Evolutionary conservation across 352 stramenopile species (phyloP).

Genomic region (Phytopythium ostracodes): DNA sequence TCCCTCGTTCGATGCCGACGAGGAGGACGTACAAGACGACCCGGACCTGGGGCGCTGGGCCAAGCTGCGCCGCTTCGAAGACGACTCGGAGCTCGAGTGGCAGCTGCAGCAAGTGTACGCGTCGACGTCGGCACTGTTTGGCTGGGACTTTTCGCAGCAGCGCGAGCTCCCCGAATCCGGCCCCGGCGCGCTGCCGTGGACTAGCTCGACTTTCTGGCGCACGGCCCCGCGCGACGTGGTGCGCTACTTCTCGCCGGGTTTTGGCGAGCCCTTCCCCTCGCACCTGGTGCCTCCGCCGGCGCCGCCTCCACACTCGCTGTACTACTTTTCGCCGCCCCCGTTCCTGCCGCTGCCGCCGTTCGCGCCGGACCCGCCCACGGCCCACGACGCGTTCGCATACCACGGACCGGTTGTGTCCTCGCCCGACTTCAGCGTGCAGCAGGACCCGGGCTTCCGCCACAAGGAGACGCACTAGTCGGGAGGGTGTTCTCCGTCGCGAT

Average conservation of each 20-base stretch:
- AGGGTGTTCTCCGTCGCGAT: neutral
- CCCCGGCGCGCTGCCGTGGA: slow-evolving; percentile 29
- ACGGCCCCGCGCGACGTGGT: slow-evolving; percentile 71
- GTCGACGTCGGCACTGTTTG: slow-evolving; percentile 61
- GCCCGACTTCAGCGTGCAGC: slow-evolving; percentile 17
- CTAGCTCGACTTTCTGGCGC: slow-evolving; percentile 48
- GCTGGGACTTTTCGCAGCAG: slow-evolving; percentile 70
- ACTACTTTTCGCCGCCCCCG: slow-evolving; percentile 34
- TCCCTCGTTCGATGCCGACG: slow-evolving; percentile 17
- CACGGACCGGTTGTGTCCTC: slow-evolving; percentile 24
- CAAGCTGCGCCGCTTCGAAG: slow-evolving; percentile 38
- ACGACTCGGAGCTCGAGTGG: slow-evolving; percentile 53
- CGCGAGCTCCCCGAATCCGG: slow-evolving; percentile 29
- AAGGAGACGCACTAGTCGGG: neutral
- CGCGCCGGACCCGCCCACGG: neutral
- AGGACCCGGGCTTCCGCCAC: neutral
- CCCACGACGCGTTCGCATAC: slow-evolving; percentile 2
- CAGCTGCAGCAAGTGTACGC: slow-evolving; percentile 75
- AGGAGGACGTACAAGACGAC: slow-evolving; percentile 13
- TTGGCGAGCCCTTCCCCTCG: slow-evolving; percentile 19
- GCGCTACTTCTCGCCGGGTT: slow-evolving; percentile 52
- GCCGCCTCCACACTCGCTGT: slow-evolving; percentile 25
- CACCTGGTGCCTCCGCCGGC: slow-evolving; percentile 11
- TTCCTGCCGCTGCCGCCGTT: slow-evolving; percentile 12
- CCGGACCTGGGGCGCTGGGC: slow-evolving; percentile 12